Evolutionary conservation across 179 eudicot genomes (phyloP).

Genomic region (Beta corolliflora): DNA sequence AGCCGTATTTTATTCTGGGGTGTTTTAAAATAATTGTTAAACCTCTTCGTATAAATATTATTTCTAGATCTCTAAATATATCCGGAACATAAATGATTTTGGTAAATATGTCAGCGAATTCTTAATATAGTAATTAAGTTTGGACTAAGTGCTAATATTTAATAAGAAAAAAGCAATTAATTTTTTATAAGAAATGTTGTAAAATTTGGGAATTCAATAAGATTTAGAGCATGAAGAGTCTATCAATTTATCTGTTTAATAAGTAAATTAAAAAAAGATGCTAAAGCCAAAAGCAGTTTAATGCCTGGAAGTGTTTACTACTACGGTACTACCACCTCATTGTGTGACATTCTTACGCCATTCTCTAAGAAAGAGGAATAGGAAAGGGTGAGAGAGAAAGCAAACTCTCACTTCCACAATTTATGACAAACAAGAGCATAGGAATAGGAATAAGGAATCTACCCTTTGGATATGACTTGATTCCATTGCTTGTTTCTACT

Average conservation of each 20-base stretch:
- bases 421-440: neutral
- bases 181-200: too few species aligned
- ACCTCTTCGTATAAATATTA: too few species aligned
- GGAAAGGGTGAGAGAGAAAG: neutral
- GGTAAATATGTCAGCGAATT: too few species aligned
- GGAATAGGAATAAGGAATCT: neutral
- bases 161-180: too few species aligned
- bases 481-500: neutral
- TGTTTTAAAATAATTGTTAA: too few species aligned
- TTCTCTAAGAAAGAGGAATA: neutral
- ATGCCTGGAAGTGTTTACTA: neutral
- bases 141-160: too few species aligned
- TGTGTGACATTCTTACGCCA: constrained; percentile 26
- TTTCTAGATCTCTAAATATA: too few species aligned
- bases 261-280: neutral
- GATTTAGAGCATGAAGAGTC: neutral
- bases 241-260: neutral
- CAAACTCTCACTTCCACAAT: neutral
- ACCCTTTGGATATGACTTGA: neutral
- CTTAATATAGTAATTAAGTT: too few species aligned
- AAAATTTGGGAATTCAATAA: too few species aligned
- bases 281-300: neutral
- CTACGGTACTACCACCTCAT: neutral
- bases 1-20: too few species aligned
- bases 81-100: too few species aligned